Evolutionary conservation across 2,329 filamentous ascomycete genomes (phyloP), one percentile per base, ranked within the genome.

Genomic region (Penicillium corylophilum): DNA sequence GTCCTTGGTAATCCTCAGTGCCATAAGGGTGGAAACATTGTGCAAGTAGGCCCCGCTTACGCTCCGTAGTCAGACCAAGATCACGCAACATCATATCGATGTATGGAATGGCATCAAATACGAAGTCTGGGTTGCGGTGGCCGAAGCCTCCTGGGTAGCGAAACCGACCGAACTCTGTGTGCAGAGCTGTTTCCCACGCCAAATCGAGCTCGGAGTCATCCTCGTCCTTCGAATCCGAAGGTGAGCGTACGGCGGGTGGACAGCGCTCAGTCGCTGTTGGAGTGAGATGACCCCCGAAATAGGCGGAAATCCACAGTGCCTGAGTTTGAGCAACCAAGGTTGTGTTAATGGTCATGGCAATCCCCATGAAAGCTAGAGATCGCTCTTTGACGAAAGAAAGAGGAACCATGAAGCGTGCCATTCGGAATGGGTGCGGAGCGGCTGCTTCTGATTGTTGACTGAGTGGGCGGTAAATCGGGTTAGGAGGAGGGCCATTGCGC

Each of bases 31-130:
- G 59, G 53, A 74, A 66, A 24, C 71, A 57, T 49, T 71, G 71
- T 1, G 64, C 60, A n/a, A 70, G 48, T 5, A 56, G 43, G 5
- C 68, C 63, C 1, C 48, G 39, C 54, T 75, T 77, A 22, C 74
- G 60, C 55, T 57, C 60, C 1, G 73, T 73, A 16, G 77, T 72
- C 48, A 91, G 68, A 0, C 82, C 86, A 50, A 92, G 62, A 66
- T 93, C 88, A 4, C 73, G 71, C 53, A 89, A 65, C 64, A 93
- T 67, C 63, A 86, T 63, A 68, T 92, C 88, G 16, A 90, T 66
- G 63, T 90, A 94, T 4, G 87, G 87, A 48, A 93, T 67, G 0
- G 81, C 81, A 67, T 94, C 89, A 63, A 93, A 92, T 16, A 89
- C 84, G 57, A 91, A 85, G 66, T 89, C 87, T 0, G 71, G 70